Base-by-base conservation (phyloP, 1,284 basidiomycete species). In the Apiotrichum gamsii region DNA sequence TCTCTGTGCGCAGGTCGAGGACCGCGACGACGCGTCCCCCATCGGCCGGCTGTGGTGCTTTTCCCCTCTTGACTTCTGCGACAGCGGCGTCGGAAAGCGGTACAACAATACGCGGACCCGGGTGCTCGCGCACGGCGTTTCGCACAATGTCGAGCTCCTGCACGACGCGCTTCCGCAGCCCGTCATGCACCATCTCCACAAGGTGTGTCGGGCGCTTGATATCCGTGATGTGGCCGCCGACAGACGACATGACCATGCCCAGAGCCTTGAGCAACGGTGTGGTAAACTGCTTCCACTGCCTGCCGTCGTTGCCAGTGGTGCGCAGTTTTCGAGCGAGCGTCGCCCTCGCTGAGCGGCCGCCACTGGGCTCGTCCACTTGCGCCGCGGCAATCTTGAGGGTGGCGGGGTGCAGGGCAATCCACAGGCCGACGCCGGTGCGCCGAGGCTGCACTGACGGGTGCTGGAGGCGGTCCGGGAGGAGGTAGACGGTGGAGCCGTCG, bases 71-170 rank as follows among this genome's bases (percentile, higher is more conserved):
- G 24, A 16, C 38, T 4, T 19, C 28, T 31, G 43, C 33, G 13
- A 16, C 36, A 13, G 21, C 16, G 3, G 11, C 25, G 28, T 13
- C 10, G 46, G 36, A 4, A 45, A 15, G 14, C 49, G 39, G 8
- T 48, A n/a, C 14, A 52, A 40, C 3, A 29, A 25, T 29, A 20
- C 15, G 5, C 0, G 9, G 23, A 14, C 28, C 20, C 20, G 19
- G 24, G 9, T n/a, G 8, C 3, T 19, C 16, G 6, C 4, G 6
- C 10, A 57, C 44, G 2, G 43, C 30, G 14, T 37, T 28, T 2
- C 34, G 40, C 18, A 56, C 50, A 18, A 54, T 18, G 15, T 47
- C 40, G 0, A 59, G 43, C 38, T 61, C 58, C 43, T 58, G 47
- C 19, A 42, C 28, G 4, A 58, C 39, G 11, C 60, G 47, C 20